phyloP scores from a whole-genome alignment of 306 rosid species.

The Inga leiocalycina region DNA sequence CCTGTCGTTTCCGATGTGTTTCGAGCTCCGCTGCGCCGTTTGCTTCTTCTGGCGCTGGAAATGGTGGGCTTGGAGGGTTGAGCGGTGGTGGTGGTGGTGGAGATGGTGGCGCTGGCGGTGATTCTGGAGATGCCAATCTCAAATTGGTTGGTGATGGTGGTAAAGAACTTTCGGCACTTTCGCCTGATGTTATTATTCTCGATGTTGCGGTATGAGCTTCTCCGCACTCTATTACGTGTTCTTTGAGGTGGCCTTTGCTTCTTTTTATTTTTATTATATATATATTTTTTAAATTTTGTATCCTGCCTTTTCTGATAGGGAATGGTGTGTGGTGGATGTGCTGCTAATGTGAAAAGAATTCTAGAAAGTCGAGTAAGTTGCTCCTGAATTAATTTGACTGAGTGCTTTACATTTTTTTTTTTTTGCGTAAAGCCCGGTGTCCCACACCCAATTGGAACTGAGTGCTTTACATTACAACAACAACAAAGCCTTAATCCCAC shows the following conservation, averaged over 20 bases:
- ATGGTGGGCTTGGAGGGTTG: slow-evolving; percentile 36
- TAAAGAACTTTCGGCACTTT: slow-evolving; percentile 57
- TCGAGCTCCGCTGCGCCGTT: slow-evolving; percentile 63
- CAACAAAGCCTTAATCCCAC: too few species aligned
- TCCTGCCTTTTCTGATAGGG: slow-evolving; percentile 43
- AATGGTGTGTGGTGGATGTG: slow-evolving; percentile 88
- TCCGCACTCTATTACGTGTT: background rate
- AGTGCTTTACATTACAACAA: too few species aligned
- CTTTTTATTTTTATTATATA: background rate
- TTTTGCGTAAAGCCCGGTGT: too few species aligned
- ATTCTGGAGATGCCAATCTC: slow-evolving; percentile 51
- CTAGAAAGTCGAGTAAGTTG: slow-evolving; percentile 78
- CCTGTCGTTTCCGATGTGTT: slow-evolving; percentile 49
- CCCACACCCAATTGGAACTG: too few species aligned
- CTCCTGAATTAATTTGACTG: slow-evolving; percentile 18
- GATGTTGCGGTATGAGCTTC: slow-evolving; percentile 76
- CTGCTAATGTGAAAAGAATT: slow-evolving; percentile 86
- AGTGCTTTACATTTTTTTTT: too few species aligned
- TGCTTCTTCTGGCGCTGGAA: slow-evolving; percentile 64
- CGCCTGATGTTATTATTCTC: slow-evolving; percentile 75
- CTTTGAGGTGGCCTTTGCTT: background rate
- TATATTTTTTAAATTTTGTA: background rate
- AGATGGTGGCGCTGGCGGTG: slow-evolving; percentile 47
- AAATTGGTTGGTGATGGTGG: slow-evolving; percentile 54
- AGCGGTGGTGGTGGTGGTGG: slow-evolving; percentile 38